These are phyloP conservation scores for Dendrobium chrysotoxum DNA, from an alignment of 106 monocot species.

Conservation along the genomic window DNA sequence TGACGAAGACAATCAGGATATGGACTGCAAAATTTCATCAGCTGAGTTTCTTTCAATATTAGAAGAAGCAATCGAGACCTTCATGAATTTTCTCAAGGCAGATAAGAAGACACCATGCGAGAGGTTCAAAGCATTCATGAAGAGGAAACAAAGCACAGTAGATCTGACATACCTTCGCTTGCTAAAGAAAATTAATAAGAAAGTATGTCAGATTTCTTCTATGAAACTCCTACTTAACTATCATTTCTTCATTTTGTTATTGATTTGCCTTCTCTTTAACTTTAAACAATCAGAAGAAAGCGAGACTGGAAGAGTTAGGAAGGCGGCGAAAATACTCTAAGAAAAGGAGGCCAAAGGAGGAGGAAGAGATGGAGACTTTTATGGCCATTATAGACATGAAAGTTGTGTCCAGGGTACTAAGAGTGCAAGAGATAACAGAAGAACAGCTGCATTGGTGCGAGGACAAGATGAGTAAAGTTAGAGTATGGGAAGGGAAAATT, in stretches of 20 bases:
- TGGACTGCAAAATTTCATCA: conserved; percentile 38
- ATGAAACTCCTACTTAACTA: background rate
- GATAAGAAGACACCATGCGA: conserved; percentile 59
- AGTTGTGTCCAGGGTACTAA: conserved; percentile 73
- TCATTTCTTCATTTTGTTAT: background rate
- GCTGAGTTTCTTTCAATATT: conserved; percentile 47
- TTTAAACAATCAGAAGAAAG: conserved; percentile 54
- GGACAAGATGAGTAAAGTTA: conserved; percentile 91
- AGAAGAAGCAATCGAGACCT: conserved; percentile 58
- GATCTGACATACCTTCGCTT: conserved; percentile 35
- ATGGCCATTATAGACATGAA: conserved; percentile 89
- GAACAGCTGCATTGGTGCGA: conserved; percentile 92
- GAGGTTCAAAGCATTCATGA: conserved; percentile 36
- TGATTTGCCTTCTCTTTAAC: background rate
- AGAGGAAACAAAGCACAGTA: conserved; percentile 24
- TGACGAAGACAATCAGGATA: conserved; percentile 37
- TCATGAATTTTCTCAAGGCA: conserved; percentile 76
- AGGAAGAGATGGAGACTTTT: conserved; percentile 63
- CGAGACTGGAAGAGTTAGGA: conserved; percentile 62
- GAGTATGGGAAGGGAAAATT: conserved; percentile 49
- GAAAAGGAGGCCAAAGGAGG: conserved; percentile 40
- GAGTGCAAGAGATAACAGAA: conserved; percentile 53
- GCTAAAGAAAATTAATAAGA: conserved; percentile 65
- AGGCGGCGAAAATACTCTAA: conserved; percentile 31
- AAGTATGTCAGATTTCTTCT: conserved; percentile 27